Conservation (phyloP, 305 asterid genomes). For the Petunia hybrid region DNA sequence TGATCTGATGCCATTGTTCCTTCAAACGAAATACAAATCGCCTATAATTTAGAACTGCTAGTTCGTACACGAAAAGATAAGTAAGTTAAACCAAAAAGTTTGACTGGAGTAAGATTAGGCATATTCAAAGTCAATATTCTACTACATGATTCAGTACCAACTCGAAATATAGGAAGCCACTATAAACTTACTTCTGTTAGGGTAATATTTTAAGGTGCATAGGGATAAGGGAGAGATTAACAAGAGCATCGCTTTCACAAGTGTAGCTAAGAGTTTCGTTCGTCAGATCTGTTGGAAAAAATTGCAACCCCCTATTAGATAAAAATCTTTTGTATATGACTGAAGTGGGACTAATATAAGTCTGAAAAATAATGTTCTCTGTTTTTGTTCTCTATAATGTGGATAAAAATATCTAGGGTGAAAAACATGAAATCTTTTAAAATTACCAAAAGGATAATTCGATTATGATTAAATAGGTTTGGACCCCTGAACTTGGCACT, state of each 20-base stretch:
- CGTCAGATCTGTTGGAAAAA: neutral
- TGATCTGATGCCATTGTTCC: slow-evolving; percentile 55
- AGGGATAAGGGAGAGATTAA: neutral
- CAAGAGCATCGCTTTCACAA: neutral
- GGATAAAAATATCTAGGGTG: neutral
- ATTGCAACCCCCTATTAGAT: too few relatives aligned
- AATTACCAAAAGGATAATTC: neutral
- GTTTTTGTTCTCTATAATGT: neutral
- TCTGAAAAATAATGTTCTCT: neutral
- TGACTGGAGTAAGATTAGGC: neutral
- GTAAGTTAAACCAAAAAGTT: neutral
- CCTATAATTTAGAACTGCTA: neutral
- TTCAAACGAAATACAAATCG: neutral
- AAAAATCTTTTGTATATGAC: neutral
- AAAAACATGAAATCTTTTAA: neutral
- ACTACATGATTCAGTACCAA: slow-evolving; percentile 1
- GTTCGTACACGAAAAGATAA: neutral
- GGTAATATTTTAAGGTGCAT: neutral
- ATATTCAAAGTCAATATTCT: slow-evolving; percentile 2
- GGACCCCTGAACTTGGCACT: too few relatives aligned
- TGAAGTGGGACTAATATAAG: neutral
- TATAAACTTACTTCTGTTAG: neutral
- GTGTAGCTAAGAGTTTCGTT: neutral
- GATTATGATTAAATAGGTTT: too few relatives aligned
- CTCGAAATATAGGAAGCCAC: neutral